These are phyloP conservation scores for Candida pseudoviswanathii DNA, from an alignment of 1,139 yeast genomes.

Conservation along the genomic window DNA sequence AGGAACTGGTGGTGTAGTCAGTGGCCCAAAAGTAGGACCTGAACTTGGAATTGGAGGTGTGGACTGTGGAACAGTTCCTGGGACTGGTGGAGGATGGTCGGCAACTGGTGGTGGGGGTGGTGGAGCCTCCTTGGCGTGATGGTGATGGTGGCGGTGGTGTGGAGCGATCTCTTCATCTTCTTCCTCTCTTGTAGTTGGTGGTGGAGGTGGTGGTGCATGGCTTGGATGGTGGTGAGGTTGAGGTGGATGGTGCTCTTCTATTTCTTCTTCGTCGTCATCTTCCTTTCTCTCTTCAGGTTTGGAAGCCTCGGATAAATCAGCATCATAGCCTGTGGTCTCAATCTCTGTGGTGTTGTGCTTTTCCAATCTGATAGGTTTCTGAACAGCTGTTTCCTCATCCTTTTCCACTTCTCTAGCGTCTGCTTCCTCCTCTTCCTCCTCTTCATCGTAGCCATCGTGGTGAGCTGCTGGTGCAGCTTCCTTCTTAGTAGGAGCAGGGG, in stretches of 20 bases:
- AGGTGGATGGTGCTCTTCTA: conserved; percentile 6
- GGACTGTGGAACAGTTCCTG: neutral
- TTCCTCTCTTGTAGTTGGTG: conserved; percentile 1
- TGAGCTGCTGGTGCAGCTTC: conserved; percentile 18
- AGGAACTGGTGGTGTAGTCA: neutral
- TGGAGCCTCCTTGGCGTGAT: conserved; percentile 16
- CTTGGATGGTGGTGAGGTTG: conserved; percentile 15
- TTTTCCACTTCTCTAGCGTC: conserved; percentile 13
- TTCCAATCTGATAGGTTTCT: conserved; percentile 15
- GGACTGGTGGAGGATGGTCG: conserved; percentile 9
- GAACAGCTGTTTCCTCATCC: conserved; percentile 19
- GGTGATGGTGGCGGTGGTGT: conserved; percentile 17
- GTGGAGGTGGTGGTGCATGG: conserved; percentile 19
- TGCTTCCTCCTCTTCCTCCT: conserved; percentile 23
- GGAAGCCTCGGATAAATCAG: conserved; percentile 42
- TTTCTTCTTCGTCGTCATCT: conserved; percentile 11
- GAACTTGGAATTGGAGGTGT: neutral
- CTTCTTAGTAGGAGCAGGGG: conserved; percentile 10
- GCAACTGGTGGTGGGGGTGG: conserved; percentile 12
- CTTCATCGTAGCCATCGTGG: conserved; percentile 14
- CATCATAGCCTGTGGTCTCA: conserved; percentile 46
- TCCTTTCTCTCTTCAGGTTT: conserved; percentile 14
- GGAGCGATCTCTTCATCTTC: neutral
- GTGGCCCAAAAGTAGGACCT: neutral
- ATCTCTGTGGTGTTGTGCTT: conserved; percentile 23